Evolutionary conservation across 192 early-diverging fungal genomes (phyloP).

Genomic region (Gonapodya prolifera): DNA sequence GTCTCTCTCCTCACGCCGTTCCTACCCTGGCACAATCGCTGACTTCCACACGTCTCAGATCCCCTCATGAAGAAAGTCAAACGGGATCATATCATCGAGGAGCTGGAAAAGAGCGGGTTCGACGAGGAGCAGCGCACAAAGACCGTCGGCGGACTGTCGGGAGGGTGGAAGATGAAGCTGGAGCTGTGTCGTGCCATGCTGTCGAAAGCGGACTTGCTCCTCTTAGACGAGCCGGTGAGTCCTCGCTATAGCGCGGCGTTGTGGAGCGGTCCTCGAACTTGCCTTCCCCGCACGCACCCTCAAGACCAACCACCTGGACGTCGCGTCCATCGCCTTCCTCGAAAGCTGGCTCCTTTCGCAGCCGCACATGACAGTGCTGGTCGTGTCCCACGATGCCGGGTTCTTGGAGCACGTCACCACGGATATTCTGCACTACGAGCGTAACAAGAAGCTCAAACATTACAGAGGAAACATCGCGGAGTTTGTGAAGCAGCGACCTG

Average conservation of each 20-base stretch:
- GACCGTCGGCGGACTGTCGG: conserved; percentile 59
- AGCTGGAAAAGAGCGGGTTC: conserved; percentile 50
- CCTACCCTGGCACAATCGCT: neutral
- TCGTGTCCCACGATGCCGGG: conserved; percentile 76
- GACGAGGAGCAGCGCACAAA: conserved; percentile 42
- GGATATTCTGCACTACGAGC: conserved; percentile 73
- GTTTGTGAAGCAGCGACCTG: neutral
- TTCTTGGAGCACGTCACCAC: conserved; percentile 72
- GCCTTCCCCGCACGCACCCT: neutral
- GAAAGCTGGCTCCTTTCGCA: conserved; percentile 59
- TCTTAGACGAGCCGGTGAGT: conserved; percentile 79
- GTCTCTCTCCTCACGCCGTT: too few species aligned
- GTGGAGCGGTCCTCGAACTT: conserved; percentile 27
- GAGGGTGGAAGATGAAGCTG: conserved; percentile 87
- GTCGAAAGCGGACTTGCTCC: conserved; percentile 68
- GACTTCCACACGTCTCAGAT: neutral
- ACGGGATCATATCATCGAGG: too few species aligned
- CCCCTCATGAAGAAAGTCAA: too few species aligned
- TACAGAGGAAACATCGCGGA: neutral
- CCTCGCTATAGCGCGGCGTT: conserved; percentile 39
- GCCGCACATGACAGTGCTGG: conserved; percentile 65
- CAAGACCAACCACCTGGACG: conserved; percentile 39
- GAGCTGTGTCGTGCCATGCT: conserved; percentile 77
- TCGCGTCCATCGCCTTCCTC: conserved; percentile 47
- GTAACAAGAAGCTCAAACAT: conserved; percentile 58